A percentile compares a stretch with the other conserved stretches of the same genome.
Evolutionary conservation across 169 alveolate species (phyloP).

Genomic region (Eimeria zaria): DNA sequence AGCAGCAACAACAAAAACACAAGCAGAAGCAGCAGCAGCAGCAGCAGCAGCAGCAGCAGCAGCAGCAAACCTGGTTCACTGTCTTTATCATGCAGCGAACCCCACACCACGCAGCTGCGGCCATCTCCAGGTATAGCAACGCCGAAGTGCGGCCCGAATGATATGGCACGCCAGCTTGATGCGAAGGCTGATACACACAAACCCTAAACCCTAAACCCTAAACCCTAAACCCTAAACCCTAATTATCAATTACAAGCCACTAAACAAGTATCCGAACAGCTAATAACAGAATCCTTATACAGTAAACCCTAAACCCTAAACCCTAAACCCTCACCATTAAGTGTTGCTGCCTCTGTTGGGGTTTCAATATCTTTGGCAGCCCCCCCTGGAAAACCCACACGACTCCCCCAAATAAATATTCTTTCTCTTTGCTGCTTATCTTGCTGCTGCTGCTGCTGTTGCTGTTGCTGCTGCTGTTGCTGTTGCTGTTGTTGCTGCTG

Average conservation of each 20-base stretch:
- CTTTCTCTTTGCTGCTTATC: neutral
- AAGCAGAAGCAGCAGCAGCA: neutral
- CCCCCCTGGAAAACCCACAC: conserved; percentile 68
- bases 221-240: neutral
- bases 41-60: conserved; percentile 21
- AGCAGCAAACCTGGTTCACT: conserved; percentile 19
- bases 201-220: conserved; percentile 7
- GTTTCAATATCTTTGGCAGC: conserved; percentile 23
- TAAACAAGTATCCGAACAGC: neutral
- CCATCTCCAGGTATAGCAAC: conserved; percentile 37
- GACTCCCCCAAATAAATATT: conserved; percentile 40
- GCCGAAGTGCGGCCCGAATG: conserved; percentile 72
- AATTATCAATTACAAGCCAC: neutral
- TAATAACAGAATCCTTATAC: too few species aligned
- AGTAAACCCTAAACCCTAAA: neutral
- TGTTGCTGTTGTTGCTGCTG: neutral
- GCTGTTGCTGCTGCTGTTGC: conserved; percentile 12
- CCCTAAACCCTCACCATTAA: neutral
- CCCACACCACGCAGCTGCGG: conserved; percentile 33
- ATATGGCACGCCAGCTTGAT: conserved; percentile 3
- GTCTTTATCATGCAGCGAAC: conserved; percentile 7
- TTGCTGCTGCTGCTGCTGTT: conserved; percentile 1
- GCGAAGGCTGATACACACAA: conserved; percentile 2
- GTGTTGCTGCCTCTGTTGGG: conserved; percentile 34
- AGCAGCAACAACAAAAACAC: neutral